Conservation (phyloP, 768 basidiomycete genomes). For the Suillus paluster region DNA sequence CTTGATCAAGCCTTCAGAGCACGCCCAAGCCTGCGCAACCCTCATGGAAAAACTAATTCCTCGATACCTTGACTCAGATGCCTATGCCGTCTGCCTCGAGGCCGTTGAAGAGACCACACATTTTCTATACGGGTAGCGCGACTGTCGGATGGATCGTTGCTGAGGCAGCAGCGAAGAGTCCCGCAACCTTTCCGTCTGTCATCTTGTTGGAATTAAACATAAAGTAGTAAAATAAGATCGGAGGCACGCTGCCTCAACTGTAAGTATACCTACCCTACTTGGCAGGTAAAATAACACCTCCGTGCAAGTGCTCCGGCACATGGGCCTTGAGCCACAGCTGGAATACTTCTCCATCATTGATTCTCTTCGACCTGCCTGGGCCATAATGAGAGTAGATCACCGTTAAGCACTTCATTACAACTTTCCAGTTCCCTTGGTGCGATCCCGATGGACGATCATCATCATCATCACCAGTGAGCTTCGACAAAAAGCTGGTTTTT, state of each 20-base stretch:
- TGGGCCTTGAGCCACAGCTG: background rate
- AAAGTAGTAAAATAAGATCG: too few relatives aligned
- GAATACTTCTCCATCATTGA: background rate
- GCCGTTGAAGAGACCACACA: constrained; percentile 41
- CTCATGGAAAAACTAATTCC: constrained; percentile 56
- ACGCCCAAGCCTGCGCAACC: constrained; percentile 46
- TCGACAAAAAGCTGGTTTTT: background rate
- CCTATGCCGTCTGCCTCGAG: constrained; percentile 53
- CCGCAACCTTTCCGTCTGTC: too few relatives aligned
- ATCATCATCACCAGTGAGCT: background rate
- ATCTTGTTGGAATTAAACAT: too few relatives aligned
- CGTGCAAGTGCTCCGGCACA: background rate
- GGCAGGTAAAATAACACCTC: too few relatives aligned
- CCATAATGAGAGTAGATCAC: background rate
- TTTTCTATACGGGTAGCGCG: constrained; percentile 36
- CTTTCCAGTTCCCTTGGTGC: background rate
- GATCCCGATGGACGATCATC: background rate
- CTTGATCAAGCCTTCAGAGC: constrained; percentile 65
- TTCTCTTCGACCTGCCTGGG: background rate
- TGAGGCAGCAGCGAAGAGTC: constrained; percentile 46
- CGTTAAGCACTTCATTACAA: background rate
- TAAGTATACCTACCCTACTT: too few relatives aligned
- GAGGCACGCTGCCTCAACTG: too few relatives aligned
- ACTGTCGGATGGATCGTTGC: constrained; percentile 45
- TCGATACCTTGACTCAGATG: constrained; percentile 50